Percentiles rank a stretch among this genome's conserved stretches.
These are phyloP conservation scores for Sphenostylis stenocarpa DNA, from an alignment of 306 rosid genomes.

Conservation along the genomic window DNA sequence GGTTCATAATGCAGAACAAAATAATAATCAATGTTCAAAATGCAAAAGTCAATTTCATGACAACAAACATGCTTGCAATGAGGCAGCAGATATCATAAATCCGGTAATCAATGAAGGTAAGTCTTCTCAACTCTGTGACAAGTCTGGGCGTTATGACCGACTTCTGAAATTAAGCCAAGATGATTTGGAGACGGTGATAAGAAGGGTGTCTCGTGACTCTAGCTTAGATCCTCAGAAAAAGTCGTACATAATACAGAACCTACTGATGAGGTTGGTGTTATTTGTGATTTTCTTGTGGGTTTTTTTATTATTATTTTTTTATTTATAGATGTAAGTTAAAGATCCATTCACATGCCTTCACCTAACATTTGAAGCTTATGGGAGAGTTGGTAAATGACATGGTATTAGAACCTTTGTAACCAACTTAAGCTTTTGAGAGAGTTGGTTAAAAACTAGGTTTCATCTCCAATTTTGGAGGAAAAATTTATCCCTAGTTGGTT, in stretches of 20 bases:
- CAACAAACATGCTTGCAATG: constrained; percentile 35
- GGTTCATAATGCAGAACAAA: constrained; percentile 34
- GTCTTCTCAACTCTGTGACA: constrained; percentile 35
- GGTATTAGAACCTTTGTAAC: not conserved
- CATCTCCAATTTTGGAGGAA: constrained; percentile 14
- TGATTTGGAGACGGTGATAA: constrained; percentile 72
- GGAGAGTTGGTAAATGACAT: not conserved
- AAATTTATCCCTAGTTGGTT: constrained; percentile 24
- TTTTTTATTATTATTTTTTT: constrained; percentile 18
- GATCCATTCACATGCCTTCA: not conserved
- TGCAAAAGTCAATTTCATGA: constrained; percentile 25
- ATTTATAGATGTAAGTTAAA: not conserved
- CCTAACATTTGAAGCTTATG: not conserved
- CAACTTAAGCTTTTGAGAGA: constrained; percentile 4
- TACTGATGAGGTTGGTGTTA: constrained; percentile 72
- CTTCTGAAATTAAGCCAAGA: constrained; percentile 73
- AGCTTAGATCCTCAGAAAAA: constrained; percentile 67
- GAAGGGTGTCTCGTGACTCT: constrained; percentile 74
- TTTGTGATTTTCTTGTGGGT: constrained; percentile 13
- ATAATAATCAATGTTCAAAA: constrained; percentile 36
- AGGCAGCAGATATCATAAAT: constrained; percentile 33
- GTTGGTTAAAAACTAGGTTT: not conserved
- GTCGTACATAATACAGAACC: constrained; percentile 74
- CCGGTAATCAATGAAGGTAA: constrained; percentile 10
- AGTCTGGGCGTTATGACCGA: constrained; percentile 43